Percentiles rank a stretch among this genome's conserved stretches.
Evolutionary conservation across 495 filamentous ascomycete species (phyloP).

Genomic region (Talaromyces borbonicus): DNA sequence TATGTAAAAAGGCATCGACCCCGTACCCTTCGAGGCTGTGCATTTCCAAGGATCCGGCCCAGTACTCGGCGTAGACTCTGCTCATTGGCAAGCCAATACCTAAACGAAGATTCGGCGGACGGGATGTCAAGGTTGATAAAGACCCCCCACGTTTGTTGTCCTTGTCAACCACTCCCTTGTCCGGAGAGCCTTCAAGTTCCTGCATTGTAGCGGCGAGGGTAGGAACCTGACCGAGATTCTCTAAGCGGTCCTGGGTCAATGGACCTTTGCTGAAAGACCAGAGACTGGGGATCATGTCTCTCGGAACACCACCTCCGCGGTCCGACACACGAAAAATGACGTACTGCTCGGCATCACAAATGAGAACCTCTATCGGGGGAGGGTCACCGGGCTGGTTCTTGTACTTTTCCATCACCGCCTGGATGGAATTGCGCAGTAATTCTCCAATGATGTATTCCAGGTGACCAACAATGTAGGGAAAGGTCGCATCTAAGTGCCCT

Average conservation of each 20-base stretch:
- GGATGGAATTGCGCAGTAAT: slow-evolving; percentile 87
- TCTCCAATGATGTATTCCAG: slow-evolving; percentile 96
- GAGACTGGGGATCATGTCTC: slow-evolving; percentile 74
- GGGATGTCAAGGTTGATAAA: slow-evolving; percentile 62
- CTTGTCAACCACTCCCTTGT: slow-evolving; percentile 20
- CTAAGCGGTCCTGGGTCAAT: slow-evolving; percentile 57
- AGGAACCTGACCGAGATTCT: slow-evolving; percentile 79
- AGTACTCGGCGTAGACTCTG: slow-evolving; percentile 95
- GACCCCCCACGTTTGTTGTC: slow-evolving; percentile 47
- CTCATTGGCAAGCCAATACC: slow-evolving; percentile 94
- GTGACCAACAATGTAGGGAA: slow-evolving; percentile 93
- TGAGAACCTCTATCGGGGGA: slow-evolving; percentile 83
- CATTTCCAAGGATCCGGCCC: slow-evolving; percentile 86
- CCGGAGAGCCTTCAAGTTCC: slow-evolving; percentile 48
- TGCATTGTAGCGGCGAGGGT: slow-evolving; percentile 93
- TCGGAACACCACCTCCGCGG: slow-evolving; percentile 83
- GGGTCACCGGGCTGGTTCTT: slow-evolving; percentile 32
- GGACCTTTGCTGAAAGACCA: slow-evolving; percentile 96
- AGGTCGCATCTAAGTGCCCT: slow-evolving; percentile 80
- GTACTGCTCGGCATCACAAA: slow-evolving; percentile 91
- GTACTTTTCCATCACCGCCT: slow-evolving; percentile 74
- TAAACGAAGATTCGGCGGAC: slow-evolving; percentile 78
- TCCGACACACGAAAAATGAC: slow-evolving; percentile 95
- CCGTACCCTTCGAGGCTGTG: slow-evolving; percentile 95
- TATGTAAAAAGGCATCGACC: slow-evolving; percentile 95